A percentile compares a stretch with the other conserved stretches of the same genome.
Evolutionary conservation across 441 rosid genomes (phyloP).

Genomic region (Aquilaria agallochum): DNA sequence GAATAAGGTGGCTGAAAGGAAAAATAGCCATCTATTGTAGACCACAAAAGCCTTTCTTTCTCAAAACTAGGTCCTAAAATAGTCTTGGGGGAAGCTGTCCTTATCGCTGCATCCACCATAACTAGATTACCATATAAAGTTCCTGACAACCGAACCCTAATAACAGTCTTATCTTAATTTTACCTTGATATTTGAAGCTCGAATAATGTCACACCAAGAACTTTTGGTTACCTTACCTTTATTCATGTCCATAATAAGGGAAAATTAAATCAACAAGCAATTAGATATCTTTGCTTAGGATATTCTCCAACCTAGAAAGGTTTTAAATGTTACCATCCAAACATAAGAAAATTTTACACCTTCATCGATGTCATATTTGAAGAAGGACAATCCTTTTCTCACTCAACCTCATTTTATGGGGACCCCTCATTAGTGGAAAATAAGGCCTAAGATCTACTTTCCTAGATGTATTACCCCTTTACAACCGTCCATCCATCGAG

Average conservation of each 20-base stretch:
- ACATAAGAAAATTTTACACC: too few species aligned
- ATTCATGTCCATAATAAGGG: not conserved
- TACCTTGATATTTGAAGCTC: not conserved
- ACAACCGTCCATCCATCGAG: too few species aligned
- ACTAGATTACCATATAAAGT: not conserved
- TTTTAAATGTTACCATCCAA: too few species aligned
- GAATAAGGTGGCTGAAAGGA: not conserved
- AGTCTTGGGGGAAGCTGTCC: not conserved
- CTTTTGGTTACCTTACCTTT: constrained; percentile 3
- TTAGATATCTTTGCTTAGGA: not conserved
- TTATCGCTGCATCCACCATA: not conserved
- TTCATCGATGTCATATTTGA: too few species aligned
- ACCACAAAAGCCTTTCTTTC: not conserved
- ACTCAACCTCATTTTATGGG: not conserved
- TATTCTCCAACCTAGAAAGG: not conserved
- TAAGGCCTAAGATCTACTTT: too few species aligned
- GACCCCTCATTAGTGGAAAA: too few species aligned
- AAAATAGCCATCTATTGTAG: not conserved
- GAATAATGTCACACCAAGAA: not conserved
- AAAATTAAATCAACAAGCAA: not conserved
- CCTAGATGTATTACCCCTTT: too few species aligned
- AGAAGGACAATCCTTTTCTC: not conserved
- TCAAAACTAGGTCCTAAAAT: constrained; percentile 1
- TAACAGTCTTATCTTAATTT: not conserved
- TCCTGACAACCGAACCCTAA: not conserved